These are phyloP conservation scores for Boletales sp. DNA, from an alignment of 768 basidiomycete species.

Conservation along the genomic window DNA sequence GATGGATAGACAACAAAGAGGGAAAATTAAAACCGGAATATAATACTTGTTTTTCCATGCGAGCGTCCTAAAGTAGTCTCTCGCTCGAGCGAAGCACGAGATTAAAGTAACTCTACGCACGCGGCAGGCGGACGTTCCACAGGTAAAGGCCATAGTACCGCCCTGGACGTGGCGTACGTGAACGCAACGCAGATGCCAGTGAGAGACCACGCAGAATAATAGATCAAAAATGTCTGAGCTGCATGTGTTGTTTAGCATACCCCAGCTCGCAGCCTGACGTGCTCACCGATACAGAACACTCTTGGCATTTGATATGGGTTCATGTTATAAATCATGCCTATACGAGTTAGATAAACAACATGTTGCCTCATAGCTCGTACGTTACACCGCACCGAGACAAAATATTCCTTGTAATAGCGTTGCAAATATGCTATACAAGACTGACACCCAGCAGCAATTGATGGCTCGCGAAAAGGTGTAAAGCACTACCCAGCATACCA, in stretches of 20 bases:
- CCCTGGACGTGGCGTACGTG: conserved; percentile 46
- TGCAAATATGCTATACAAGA: conserved; percentile 47
- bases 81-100: neutral
- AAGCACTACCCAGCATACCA: conserved; percentile 49
- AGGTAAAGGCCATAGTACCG: conserved; percentile 36
- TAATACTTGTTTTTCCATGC: conserved; percentile 46
- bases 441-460: conserved; percentile 45
- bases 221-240: conserved; percentile 32
- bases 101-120: conserved; percentile 8
- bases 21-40: conserved; percentile 46
- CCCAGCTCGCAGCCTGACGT: neutral
- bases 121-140: conserved; percentile 24
- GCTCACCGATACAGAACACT: conserved; percentile 53
- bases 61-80: conserved; percentile 35
- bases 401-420: conserved; percentile 54
- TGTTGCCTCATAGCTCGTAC: neutral
- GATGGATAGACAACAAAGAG: conserved; percentile 40
- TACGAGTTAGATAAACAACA: neutral
- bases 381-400: conserved; percentile 48
- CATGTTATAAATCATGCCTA: conserved; percentile 66
- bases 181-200: conserved; percentile 44
- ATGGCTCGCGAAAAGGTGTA: conserved; percentile 43
- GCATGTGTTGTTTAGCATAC: conserved; percentile 6
- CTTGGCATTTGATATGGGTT: conserved; percentile 56
- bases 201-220: conserved; percentile 41